phyloP scores from a whole-genome alignment of 2,329 filamentous ascomycete species.

The Aspergillus spinulosporus region DNA sequence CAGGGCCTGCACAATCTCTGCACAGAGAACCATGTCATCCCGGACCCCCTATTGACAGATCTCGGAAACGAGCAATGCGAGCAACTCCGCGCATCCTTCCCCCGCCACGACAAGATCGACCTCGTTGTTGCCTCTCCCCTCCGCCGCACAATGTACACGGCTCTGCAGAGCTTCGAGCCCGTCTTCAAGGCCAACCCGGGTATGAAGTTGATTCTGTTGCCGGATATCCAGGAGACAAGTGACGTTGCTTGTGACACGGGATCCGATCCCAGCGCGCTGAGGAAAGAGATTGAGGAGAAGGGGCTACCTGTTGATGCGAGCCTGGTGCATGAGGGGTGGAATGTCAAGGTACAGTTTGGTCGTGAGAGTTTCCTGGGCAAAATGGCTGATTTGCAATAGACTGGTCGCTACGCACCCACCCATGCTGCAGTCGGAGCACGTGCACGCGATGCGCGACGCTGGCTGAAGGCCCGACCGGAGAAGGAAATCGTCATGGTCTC shows the following conservation, averaged over 20 bases:
- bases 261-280: constrained; percentile 55
- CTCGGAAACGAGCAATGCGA: constrained; percentile 75
- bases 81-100: constrained; percentile 62
- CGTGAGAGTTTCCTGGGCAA: background rate
- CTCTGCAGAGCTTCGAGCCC: constrained; percentile 66
- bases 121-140: constrained; percentile 77
- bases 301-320: constrained; percentile 61
- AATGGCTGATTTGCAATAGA: constrained; percentile 22
- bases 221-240: constrained; percentile 76
- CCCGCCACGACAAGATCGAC: constrained; percentile 64
- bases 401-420: constrained; percentile 48
- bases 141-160: constrained; percentile 77
- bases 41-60: constrained; percentile 75
- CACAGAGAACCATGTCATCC: constrained; percentile 67
- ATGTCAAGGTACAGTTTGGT: constrained; percentile 56
- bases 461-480: constrained; percentile 54
- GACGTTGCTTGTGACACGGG: constrained; percentile 76
- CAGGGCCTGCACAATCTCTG: constrained; percentile 80
- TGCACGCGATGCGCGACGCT: constrained; percentile 61
- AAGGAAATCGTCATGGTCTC: constrained; percentile 76
- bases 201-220: constrained; percentile 64
- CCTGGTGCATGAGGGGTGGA: constrained; percentile 68
- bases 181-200: constrained; percentile 49
- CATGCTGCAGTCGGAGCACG: constrained; percentile 58
- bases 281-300: constrained; percentile 60